Conservation (phyloP, 495 filamentous ascomycete species). For the Penicillium subrubescens region DNA sequence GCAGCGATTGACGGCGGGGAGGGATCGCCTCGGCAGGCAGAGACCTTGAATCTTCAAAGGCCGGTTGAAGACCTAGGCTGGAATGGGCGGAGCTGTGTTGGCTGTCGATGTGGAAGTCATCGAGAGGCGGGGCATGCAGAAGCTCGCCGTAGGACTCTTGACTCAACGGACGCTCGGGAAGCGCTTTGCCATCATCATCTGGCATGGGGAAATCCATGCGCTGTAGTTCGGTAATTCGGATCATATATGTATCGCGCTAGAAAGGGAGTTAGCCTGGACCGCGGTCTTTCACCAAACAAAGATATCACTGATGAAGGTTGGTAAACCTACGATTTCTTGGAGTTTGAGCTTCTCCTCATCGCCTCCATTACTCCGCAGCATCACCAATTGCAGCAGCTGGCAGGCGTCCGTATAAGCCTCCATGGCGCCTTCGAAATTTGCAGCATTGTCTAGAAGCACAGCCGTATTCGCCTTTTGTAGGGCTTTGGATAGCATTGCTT, state of each 20-base stretch:
- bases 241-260: slow-evolving; percentile 85
- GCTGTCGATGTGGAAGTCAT: slow-evolving; percentile 35
- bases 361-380: slow-evolving; percentile 74
- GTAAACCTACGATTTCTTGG: slow-evolving; percentile 78
- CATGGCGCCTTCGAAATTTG: slow-evolving; percentile 91
- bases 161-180: slow-evolving; percentile 78
- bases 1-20: slow-evolving; percentile 44
- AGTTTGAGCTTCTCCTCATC: slow-evolving; percentile 83
- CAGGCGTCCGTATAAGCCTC: slow-evolving; percentile 92
- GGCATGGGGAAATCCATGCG: slow-evolving; percentile 63
- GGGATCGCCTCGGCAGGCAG: slow-evolving; percentile 32
- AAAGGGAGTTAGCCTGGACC: background rate
- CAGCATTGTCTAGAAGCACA: slow-evolving; percentile 90
- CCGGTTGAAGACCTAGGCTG: slow-evolving; percentile 23
- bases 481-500: slow-evolving; percentile 89
- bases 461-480: slow-evolving; percentile 94
- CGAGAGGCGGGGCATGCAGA: slow-evolving; percentile 42
- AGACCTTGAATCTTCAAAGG: slow-evolving; percentile 25
- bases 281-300: background rate
- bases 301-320: background rate
- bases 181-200: slow-evolving; percentile 62
- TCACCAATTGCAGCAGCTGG: slow-evolving; percentile 79
- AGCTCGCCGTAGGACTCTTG: slow-evolving; percentile 61
- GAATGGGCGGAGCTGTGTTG: slow-evolving; percentile 25
- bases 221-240: slow-evolving; percentile 81